Base-by-base conservation (phyloP, 352 stramenopile genomes). In the Phytophthora hybrid region DNA sequence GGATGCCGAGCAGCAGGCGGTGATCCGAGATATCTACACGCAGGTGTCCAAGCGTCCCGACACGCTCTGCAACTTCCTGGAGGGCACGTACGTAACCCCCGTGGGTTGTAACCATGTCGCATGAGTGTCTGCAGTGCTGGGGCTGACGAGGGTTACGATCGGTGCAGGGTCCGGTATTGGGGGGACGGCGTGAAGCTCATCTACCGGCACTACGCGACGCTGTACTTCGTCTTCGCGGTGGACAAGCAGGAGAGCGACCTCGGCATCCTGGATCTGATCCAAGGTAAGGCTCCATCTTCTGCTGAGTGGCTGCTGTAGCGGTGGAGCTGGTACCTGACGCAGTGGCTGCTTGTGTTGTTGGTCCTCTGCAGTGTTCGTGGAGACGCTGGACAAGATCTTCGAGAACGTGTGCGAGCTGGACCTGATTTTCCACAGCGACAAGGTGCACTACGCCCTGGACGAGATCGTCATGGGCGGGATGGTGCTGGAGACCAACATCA, bases 381-480 rank as follows among this genome's bases (percentile, higher is more conserved):
- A 98, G 76, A 97, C 95, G 39, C 84, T 98, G 58, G 95, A 99
- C 88, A 99, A 99, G 83, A 99, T 97, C 78, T 99, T 99, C 80
- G 97, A 99, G 75, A 99, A 99, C 87, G 98, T 99, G 19, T 99
- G 98, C 85, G 98, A 99, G 85, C 87, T 99, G 54, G 98, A 99
- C 76, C 87, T 99, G 39, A 99, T 99, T 77, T 99, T 99, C 86
- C 97, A 99, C 86, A 98, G 94, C 52, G 98, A 99, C 92, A 98
- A 98, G 71, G 85, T 98, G 26, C 93, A 98, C 72, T 98, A 98
- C 76, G 94, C 99, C 52, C 85, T 99, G 60, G 98, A 99, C 86
- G 98, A 99, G 85, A 99, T 99, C 74, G 98, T 99, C 49, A 99
- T 99, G 97, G 98, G 96, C 14, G 98, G 98, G 32, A 99, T 99